These are phyloP conservation scores for Mercurialis annua DNA, from an alignment of 345 rosid genomes.

Conservation along the genomic window DNA sequence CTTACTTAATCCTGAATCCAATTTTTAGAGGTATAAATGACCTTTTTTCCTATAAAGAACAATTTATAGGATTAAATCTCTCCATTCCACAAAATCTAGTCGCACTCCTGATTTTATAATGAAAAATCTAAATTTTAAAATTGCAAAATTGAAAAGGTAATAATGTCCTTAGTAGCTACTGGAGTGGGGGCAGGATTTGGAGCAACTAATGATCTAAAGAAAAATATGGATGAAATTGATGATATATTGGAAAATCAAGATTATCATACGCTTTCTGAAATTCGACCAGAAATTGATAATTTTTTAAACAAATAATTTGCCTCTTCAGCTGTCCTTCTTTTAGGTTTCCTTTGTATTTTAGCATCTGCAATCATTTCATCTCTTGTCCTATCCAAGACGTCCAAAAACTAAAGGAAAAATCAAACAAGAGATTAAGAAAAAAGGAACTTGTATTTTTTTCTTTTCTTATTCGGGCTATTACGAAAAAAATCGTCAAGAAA, in stretches of 20 bases:
- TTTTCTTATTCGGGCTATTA: too few species aligned
- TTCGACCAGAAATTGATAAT: conserved; percentile 1
- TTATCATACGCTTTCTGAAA: neutral
- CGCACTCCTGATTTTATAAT: too few species aligned
- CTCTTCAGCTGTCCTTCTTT: conserved; percentile 4
- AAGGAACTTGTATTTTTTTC: too few species aligned
- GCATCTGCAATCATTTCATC: conserved; percentile 1
- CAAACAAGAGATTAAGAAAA: too few species aligned
- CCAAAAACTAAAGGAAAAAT: neutral
- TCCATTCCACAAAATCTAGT: too few species aligned
- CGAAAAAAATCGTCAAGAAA: too few species aligned
- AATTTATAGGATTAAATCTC: too few species aligned
- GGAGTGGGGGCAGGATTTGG: conserved; percentile 15
- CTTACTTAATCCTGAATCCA: too few species aligned
- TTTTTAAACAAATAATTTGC: conserved; percentile 1
- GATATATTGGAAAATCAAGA: neutral
- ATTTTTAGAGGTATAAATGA: too few species aligned
- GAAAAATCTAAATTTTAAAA: neutral
- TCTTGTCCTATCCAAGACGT: neutral
- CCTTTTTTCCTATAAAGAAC: too few species aligned
- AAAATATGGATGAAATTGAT: conserved; percentile 2
- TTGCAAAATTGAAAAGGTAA: neutral
- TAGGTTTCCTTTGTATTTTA: conserved; percentile 6
- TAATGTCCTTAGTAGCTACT: neutral
- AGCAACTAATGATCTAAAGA: conserved; percentile 5